A percentile compares a stretch with the other conserved stretches of the same genome.
Conservation (phyloP, 139 green algal species). For the Volvox reticuliferus region DNA sequence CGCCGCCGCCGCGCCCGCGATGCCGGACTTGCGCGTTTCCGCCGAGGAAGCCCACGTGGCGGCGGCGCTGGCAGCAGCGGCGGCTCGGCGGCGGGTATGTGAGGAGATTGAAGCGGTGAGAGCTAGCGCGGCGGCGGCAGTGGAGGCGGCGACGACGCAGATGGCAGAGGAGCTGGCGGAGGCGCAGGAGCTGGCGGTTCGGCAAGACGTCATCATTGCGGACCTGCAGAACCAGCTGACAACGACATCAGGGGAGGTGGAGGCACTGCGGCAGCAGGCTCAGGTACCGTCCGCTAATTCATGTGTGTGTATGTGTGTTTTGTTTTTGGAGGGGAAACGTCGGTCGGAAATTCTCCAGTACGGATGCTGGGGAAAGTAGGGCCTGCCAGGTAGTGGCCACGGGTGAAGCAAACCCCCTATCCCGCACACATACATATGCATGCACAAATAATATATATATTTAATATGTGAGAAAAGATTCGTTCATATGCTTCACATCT, state of each 20-base stretch:
- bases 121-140: background rate
- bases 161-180: slow-evolving; percentile 7
- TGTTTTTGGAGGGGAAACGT: background rate
- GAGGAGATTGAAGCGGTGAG: slow-evolving; percentile 8
- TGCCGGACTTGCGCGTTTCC: background rate
- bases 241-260: background rate
- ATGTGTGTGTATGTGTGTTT: background rate
- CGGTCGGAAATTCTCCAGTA: too few relatives aligned
- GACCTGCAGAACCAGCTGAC: background rate
- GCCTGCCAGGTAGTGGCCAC: too few relatives aligned
- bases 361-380: too few relatives aligned
- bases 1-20: background rate
- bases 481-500: too few relatives aligned
- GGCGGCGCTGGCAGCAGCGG: background rate
- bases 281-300: background rate
- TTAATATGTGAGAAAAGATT: too few relatives aligned
- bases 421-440: too few relatives aligned
- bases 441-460: too few relatives aligned
- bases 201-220: background rate
- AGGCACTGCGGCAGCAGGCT: background rate
- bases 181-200: background rate
- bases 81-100: background rate
- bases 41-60: background rate
- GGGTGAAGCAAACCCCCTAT: too few relatives aligned
- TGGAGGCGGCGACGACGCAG: background rate